A percentile compares a stretch with the other conserved stretches of the same genome.
Conservation (phyloP, 805 yeast genomes). For the Teunomyces cretensis region DNA sequence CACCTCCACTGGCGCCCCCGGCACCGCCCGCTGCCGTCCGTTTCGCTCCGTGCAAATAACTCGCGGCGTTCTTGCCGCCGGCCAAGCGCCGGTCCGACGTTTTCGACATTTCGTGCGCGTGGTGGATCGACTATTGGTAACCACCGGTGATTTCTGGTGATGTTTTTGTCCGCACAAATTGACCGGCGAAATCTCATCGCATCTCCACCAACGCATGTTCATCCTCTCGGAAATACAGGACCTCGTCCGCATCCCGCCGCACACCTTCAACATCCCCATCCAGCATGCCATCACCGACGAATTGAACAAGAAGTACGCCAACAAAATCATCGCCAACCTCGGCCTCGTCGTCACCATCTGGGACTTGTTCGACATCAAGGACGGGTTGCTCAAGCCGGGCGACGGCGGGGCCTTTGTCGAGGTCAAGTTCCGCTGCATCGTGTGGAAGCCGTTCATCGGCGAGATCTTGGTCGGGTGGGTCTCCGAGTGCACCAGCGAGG, state of each 20-base stretch:
- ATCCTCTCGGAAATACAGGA: slow-evolving; percentile 79
- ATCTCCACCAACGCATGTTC: slow-evolving; percentile 55
- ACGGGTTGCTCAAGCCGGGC: slow-evolving; percentile 89
- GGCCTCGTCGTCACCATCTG: slow-evolving; percentile 85
- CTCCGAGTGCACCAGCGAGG: slow-evolving; percentile 81
- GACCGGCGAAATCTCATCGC: background rate
- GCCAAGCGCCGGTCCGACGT: slow-evolving; percentile 58
- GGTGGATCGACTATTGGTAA: background rate
- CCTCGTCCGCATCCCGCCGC: slow-evolving; percentile 85
- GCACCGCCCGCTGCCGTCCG: background rate
- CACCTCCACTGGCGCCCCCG: background rate
- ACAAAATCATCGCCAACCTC: slow-evolving; percentile 76
- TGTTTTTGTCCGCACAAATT: background rate
- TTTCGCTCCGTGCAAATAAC: slow-evolving; percentile 32
- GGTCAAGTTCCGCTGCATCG: slow-evolving; percentile 69
- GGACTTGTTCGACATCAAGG: slow-evolving; percentile 79
- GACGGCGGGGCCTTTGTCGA: slow-evolving; percentile 87
- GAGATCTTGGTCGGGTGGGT: slow-evolving; percentile 94
- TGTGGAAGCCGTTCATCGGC: slow-evolving; percentile 93
- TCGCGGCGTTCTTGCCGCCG: slow-evolving; percentile 49
- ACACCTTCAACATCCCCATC: slow-evolving; percentile 70
- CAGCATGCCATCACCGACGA: slow-evolving; percentile 75
- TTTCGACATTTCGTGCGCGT: slow-evolving; percentile 17
- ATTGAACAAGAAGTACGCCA: slow-evolving; percentile 79
- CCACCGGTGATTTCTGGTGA: background rate